Base-by-base conservation (phyloP, 2,329 filamentous ascomycete species). In the Apiospora pterosperma region DNA sequence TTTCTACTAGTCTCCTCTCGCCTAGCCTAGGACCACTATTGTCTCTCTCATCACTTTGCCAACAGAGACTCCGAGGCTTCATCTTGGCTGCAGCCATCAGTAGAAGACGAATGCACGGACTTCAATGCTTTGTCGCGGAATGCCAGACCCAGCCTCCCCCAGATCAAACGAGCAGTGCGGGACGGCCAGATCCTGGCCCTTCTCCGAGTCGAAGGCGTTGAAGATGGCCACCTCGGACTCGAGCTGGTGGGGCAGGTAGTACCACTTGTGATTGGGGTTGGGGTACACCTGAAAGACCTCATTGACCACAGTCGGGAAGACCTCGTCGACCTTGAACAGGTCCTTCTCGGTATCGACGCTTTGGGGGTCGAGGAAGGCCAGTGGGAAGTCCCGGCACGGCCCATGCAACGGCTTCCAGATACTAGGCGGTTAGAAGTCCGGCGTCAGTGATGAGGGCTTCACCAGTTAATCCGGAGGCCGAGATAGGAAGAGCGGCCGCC, bases 151-250 rank as follows among this genome's bases (percentile, higher is more conserved):
- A 5, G 36, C 39, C n/a, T 65, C 65, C 5, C 65, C 68, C 38
- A 67, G 60, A 52, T 69, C 65, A 36, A 69, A 69, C 16, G 66
- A 67, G 58, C 68, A 68, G 61, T 69, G 68, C 21, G 68, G 68
- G 10, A 69, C 68, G 5, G 68, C 63, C 10, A 66, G n/a, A 16
- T 19, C 61, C 44, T 69, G 68, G 16, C 64, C 65, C 61, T 48
- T 65, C n/a, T 59, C 23, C 28, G 65, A 68, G 63, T 67, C 65
- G 41, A 63, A 67, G 5, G 62, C 67, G 39, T 64, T 64, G 60
- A 69, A 67, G 36, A 69, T 66, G 62, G 59, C 64, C 12, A 69
- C 36, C 61, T 69, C 67, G 25, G 59, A 55, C 7, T n/a, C 64
- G 36, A 64, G 48, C 61, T 69, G 67, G 61, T 69, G 66, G 1